Evolutionary conservation across 805 yeast species (phyloP).

Genomic region (Ogataea populi-albae): DNA sequence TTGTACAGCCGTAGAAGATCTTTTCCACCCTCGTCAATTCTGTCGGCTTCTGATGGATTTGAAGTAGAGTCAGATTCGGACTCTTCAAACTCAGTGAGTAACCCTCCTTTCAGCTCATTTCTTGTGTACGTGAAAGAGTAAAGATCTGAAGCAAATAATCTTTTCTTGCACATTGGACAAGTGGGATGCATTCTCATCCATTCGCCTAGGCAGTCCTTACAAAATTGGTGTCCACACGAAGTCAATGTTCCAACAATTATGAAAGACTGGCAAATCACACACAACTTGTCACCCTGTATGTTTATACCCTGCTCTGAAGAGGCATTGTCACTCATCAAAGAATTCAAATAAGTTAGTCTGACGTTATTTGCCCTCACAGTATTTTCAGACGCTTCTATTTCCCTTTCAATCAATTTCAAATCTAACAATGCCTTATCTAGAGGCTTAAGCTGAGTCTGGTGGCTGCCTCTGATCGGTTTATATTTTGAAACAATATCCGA

Average conservation of each 20-base stretch:
- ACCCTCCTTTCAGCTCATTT: conserved; percentile 47
- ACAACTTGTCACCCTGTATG: conserved; percentile 42
- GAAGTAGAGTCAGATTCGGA: conserved; percentile 25
- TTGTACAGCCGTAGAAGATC: conserved; percentile 44
- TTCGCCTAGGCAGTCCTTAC: conserved; percentile 70
- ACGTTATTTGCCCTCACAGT: conserved; percentile 33
- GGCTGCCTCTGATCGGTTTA: conserved; percentile 27
- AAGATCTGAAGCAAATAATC: conserved; percentile 47
- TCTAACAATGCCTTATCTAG: conserved; percentile 22
- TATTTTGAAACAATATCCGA: conserved; percentile 75
- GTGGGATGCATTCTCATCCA: conserved; percentile 57
- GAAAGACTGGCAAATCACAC: conserved; percentile 74
- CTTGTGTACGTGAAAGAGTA: conserved; percentile 67
- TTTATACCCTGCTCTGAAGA: conserved; percentile 27
- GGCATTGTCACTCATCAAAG: conserved; percentile 30
- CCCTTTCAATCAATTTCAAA: conserved; percentile 12
- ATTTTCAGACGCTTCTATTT: conserved; percentile 13
- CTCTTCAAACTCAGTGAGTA: conserved; percentile 25
- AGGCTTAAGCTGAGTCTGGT: conserved; percentile 15
- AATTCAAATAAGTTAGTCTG: conserved; percentile 48
- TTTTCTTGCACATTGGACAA: conserved; percentile 82
- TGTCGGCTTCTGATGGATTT: conserved; percentile 2
- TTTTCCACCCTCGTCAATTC: conserved; percentile 20
- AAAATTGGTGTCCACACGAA: conserved; percentile 89
- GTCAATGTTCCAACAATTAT: conserved; percentile 78